These are phyloP conservation scores for Hypoxylon sp. DNA, from an alignment of 2,329 filamentous ascomycete species.

Conservation along the genomic window DNA sequence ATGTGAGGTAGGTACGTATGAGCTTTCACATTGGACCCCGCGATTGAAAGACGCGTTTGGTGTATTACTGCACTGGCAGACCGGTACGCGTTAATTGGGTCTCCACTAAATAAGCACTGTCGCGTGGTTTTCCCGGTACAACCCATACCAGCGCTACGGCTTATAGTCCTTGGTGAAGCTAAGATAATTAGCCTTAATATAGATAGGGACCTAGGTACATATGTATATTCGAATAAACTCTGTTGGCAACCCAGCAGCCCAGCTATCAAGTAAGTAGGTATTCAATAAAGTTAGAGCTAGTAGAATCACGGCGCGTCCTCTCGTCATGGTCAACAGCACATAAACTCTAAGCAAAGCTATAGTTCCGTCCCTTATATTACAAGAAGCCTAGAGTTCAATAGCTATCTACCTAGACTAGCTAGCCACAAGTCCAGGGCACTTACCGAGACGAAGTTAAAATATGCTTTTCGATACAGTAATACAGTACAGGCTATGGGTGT, in stretches of 20 bases:
- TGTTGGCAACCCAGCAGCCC: neutral
- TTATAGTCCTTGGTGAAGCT: slow-evolving; percentile 1
- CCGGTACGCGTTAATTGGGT: slow-evolving; percentile 34
- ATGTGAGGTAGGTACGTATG: slow-evolving; percentile 13
- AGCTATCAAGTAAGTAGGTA: neutral
- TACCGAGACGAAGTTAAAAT: slow-evolving; percentile 23
- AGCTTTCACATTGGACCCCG: slow-evolving; percentile 20
- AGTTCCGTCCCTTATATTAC: slow-evolving; percentile 38
- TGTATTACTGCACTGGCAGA: neutral
- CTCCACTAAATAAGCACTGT: slow-evolving; percentile 17
- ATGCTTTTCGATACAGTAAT: slow-evolving; percentile 24
- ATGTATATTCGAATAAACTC: neutral
- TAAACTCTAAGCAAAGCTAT: slow-evolving; percentile 8
- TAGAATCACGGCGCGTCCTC: neutral
- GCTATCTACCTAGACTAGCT: slow-evolving; percentile 4
- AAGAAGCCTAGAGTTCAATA: slow-evolving; percentile 37
- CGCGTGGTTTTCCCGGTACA: neutral
- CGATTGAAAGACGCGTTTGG: slow-evolving; percentile 36
- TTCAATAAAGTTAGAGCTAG: neutral
- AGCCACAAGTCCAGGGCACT: slow-evolving; percentile 16
- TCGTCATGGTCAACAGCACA: neutral
- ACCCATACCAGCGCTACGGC: neutral
- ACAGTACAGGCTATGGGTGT: slow-evolving; percentile 42
- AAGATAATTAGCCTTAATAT: neutral
- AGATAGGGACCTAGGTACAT: no score